phyloP scores from a whole-genome alignment of 768 basidiomycete genomes.

The Naganishia kalamii region DNA sequence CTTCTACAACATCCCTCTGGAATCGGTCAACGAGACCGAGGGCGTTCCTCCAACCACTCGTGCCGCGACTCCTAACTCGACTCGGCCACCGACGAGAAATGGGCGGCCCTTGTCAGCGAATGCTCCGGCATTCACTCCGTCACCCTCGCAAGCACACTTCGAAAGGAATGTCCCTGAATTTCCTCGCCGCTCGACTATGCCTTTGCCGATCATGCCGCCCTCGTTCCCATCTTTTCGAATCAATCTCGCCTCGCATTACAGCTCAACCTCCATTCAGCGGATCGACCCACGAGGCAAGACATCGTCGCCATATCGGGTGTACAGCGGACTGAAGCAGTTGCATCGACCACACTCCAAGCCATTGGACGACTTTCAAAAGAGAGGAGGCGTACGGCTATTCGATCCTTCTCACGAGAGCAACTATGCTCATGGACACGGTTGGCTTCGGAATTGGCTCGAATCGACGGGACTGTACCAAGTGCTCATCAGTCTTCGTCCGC shows the following conservation, averaged over 20 bases:
- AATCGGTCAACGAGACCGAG: not conserved
- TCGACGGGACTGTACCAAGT: not conserved
- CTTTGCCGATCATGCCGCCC: constrained; percentile 7
- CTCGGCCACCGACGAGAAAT: not conserved
- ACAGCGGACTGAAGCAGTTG: constrained; percentile 5
- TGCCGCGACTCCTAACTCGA: not conserved
- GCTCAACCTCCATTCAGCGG: not conserved
- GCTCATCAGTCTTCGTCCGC: constrained; percentile 4
- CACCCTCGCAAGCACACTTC: not conserved
- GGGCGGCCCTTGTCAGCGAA: not conserved
- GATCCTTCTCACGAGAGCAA: constrained; percentile 12
- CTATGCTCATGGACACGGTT: not conserved
- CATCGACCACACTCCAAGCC: not conserved
- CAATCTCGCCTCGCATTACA: constrained; percentile 2
- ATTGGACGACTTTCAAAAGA: constrained; percentile 3
- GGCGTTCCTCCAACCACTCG: not conserved
- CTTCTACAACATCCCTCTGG: not conserved
- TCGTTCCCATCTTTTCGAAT: constrained; percentile 10
- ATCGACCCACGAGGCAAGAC: not conserved
- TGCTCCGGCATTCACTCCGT: not conserved
- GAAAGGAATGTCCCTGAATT: not conserved
- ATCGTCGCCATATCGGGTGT: not conserved
- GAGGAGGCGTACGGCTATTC: constrained; percentile 8
- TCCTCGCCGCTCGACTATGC: constrained; percentile 1
- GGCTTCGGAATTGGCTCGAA: constrained; percentile 5